phyloP scores from a whole-genome alignment of 768 basidiomycete genomes.

The Mycena maculata region DNA sequence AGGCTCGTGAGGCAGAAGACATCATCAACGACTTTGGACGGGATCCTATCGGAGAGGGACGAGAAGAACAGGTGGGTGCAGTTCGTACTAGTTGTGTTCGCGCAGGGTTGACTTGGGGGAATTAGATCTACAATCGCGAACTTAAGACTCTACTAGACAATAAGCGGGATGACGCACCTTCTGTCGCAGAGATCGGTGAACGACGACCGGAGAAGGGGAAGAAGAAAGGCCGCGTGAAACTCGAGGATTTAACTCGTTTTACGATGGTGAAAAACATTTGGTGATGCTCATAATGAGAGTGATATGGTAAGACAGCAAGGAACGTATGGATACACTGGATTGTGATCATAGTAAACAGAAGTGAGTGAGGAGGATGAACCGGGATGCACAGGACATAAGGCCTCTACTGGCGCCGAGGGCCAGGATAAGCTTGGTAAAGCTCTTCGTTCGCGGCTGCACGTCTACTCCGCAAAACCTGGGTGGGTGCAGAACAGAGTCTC shows the following conservation, averaged over 20 bases:
- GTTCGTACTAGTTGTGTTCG: not conserved
- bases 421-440: slow-evolving; percentile 17
- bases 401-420: not conserved
- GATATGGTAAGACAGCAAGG: slow-evolving; percentile 11
- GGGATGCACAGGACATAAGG: no score
- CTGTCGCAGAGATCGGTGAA: slow-evolving; percentile 81
- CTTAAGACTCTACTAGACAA: slow-evolving; percentile 79
- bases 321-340: slow-evolving; percentile 21
- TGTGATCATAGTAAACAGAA: not conserved
- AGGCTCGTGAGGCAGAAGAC: slow-evolving; percentile 79
- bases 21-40: slow-evolving; percentile 88
- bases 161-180: slow-evolving; percentile 72
- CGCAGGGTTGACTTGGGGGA: slow-evolving; percentile 11
- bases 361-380: not conserved
- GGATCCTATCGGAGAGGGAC: slow-evolving; percentile 91
- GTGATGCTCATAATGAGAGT: slow-evolving; percentile 50
- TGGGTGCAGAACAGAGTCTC: slow-evolving; percentile 22
- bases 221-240: slow-evolving; percentile 71
- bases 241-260: slow-evolving; percentile 93
- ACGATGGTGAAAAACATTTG: slow-evolving; percentile 97
- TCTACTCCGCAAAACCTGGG: not conserved
- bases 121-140: slow-evolving; percentile 84
- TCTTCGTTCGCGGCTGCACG: slow-evolving; percentile 4
- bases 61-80: slow-evolving; percentile 78
- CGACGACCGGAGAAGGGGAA: slow-evolving; percentile 56